Base-by-base conservation (phyloP, 2,329 filamentous ascomycete species). In the Penicillium crustosum region DNA sequence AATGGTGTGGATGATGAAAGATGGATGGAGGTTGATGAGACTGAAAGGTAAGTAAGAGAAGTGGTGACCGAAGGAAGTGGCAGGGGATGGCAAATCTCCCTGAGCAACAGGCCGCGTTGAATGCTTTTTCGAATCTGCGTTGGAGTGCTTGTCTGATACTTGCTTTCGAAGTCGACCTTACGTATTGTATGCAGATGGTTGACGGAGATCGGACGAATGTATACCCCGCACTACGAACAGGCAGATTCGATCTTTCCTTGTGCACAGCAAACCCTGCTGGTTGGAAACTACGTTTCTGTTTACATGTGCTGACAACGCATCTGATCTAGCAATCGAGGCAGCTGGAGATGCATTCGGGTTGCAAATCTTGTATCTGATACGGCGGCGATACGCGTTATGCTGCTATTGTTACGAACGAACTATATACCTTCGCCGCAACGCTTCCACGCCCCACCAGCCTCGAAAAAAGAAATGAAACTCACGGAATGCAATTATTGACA, bases 41-140 rank as follows among this genome's bases (percentile, higher is more conserved):
- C 21, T 51, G 27, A 51, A 42, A n/a, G 19, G 8, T 12, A 51
- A 51, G 49, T 51, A 27, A 51, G 49, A 31, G 49, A n/a, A 25
- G 38, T 33, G 25, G 27, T 25, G 36, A 29, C 36, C 21, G 3
- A 42, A 13, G 13, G 36, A 31, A 23, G 49, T 51, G 19, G 38
- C 33, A 9, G 36, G 27, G 23, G 27, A 51, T 33, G 13, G 49
- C 49, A 51, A 51, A 43, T 29, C 3, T 8, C 1, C 38, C 21
- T 29, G 13, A 51, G 36, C 19, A 21, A 33, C 4, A 7, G n/a
- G 31, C 36, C 2, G 19, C 49, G 38, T n/a, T 31, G 13, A 12
- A n/a, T 19, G 27, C 33, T 25, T 4, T 13, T 36, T 19, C 15
- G 10, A 15, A 27, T 12, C 19, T 42, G 25, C 25, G n/a, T 31